These are phyloP conservation scores for Millerozyma miso DNA, from an alignment of 805 yeast genomes.

Conservation along the genomic window DNA sequence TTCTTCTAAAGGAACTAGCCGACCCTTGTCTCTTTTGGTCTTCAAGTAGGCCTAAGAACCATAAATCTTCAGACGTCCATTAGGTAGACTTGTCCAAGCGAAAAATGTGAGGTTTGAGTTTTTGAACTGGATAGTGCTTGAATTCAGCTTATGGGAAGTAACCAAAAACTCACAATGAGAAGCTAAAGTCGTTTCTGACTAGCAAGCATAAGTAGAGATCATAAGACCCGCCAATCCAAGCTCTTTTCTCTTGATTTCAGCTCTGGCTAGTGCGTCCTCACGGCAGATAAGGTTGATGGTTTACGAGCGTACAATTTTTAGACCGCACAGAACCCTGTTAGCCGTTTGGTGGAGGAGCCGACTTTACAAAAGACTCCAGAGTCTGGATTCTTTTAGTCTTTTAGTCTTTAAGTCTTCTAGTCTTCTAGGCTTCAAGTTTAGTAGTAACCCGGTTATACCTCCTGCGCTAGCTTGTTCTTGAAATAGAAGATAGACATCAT, in stretches of 20 bases:
- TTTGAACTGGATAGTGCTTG: neutral
- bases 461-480: neutral
- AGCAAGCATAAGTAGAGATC: neutral
- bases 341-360: neutral
- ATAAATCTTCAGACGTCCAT: neutral
- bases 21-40: neutral
- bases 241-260: neutral
- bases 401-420: neutral
- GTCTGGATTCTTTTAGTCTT: neutral
- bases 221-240: neutral
- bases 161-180: neutral
- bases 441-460: neutral
- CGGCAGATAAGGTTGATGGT: neutral
- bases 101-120: neutral
- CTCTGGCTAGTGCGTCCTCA: neutral
- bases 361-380: neutral
- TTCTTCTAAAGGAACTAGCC: neutral
- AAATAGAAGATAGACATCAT: neutral
- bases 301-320: neutral
- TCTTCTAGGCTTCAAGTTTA: neutral
- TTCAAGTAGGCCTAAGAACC: neutral
- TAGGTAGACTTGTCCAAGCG: neutral
- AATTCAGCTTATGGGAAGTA: neutral
- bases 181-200: neutral
- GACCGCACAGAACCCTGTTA: neutral